Evolutionary conservation across 768 basidiomycete species (phyloP), one percentile per base, ranked within the genome.

Genomic region (Rhodotorula diobovata): DNA sequence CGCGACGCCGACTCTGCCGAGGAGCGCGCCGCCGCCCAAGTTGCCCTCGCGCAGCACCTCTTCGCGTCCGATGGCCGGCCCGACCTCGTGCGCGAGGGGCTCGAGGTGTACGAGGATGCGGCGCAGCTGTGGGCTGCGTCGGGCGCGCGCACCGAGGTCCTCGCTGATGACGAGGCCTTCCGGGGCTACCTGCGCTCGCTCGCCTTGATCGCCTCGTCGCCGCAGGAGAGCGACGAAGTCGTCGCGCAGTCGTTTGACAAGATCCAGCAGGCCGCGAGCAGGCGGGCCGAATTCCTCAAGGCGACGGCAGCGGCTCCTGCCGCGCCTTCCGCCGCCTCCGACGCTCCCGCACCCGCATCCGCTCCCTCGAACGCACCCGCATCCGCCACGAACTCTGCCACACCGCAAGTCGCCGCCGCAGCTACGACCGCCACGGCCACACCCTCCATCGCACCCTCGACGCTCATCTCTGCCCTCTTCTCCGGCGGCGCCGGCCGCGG

Each of bases 111-210:
- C 63, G 75, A 76, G 43, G 51, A 63, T n/a, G 39, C 51, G n/a
- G 65, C 59, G 0, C 48, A 51, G 15, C 30, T 76, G 39, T 73
- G 68, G 71, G 16, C 2, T 43, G n/a, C 23, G 0, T 23, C 20
- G 30, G 39, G 30, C 2, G 43, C 43, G 15, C 16, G 14, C 28
- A 2, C 39, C 16, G 45, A 63, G 41, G 32, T 92, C 35, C 80
- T 93, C 35, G 84, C 83, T 61, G 90, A 89, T 9, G 85, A 88
- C 73, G 82, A 84, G 37, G 89, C 89, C 7, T 93, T 93, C 79
- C 85, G 87, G 72, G 78, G 87, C n/a, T 93, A 94, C 80, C 81
- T 91, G 41, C 84, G 84, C 28, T 86, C 87, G 56, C 84, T 93
- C 28, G 80, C 87, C 37, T 86, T 37, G 3, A 41, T 46, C 11